Evolutionary conservation across 352 stramenopile species (phyloP), one percentile per base, ranked within the genome.

Genomic region (Halophytophthora batemanensis): DNA sequence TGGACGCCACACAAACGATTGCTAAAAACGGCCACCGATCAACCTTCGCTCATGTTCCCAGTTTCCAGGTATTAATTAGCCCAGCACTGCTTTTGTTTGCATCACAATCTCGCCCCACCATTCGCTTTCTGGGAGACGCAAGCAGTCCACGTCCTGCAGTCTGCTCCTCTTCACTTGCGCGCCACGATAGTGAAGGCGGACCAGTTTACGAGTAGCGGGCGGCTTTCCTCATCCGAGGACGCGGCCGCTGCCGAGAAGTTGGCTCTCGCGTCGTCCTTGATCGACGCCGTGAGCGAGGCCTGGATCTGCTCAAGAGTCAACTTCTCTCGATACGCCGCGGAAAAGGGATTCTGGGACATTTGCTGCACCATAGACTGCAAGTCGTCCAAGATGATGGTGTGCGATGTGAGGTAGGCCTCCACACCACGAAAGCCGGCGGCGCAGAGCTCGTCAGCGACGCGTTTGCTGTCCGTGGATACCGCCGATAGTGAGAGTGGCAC

Each of bases 301-400:
- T 57, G 35, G 33, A 66, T 44, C 29, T 66, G 45, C 15, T 69
- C 59, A 28, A 50, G 57, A 18, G 50, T 55, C 46, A 69, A 22
- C 36, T 51, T 56, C 37, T 72, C 55, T 34, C 66, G 44, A 21
- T 66, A 72, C 59, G 68, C 69, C 34, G 41, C 35, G 25, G 25
- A n/a, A 23, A 60, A 53, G 15, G 64, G 64, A 25, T 69, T 69
- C 44, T 21, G 69, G 50, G 69, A 47, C 8, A 43, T 69, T 1
- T 50, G 54, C 31, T 68, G 45, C 19, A 72, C 34, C 21, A 72
- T 40, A 4, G 33, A 33, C 17, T 64, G 58, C 6, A 53, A 53
- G 17, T 71, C 58, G 11, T 71, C 53, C 15, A 71, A 61, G 34
- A 72, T 59, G 18, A 72, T 60, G 4, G 63, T 72, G 47, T 72